Base-by-base conservation (phyloP, 768 basidiomycete species). In the Suillus discolor region DNA sequence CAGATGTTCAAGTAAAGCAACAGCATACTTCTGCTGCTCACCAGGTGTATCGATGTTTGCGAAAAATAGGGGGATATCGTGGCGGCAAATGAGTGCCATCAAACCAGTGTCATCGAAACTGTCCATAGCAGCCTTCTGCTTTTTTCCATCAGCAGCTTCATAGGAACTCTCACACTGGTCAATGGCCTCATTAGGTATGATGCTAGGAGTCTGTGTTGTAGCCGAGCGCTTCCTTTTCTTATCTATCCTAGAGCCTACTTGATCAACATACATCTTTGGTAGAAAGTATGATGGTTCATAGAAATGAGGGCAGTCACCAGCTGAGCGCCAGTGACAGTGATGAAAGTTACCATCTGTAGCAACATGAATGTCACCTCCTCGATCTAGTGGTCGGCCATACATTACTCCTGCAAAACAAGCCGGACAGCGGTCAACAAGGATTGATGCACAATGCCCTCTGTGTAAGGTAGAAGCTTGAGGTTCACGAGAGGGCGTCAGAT, bases 11-110 rank as follows among this genome's bases (percentile, higher is more conserved):
- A 83, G 65, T 0, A 81, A 69, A 0, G 79, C 70, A 5, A 82
- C 69, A 34, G 74, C 71, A 67, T 78, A 82, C 25, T 80, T 75
- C 62, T 82, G 78, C 64, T 80, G 69, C 62, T 81, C 77, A 6
- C 80, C 78, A n/a, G 79, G 72, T 1, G 79, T 71, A 64, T 79
- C 75, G 18, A 83, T 80, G 62, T 84, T 81, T 20, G 77, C 75
- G 1, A 80, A 64, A 34, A 78, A 47, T 47, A 82, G 62, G 0
- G 76, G 75, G 8, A 79, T 75, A 51, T 80, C 75, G 39, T 82
- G 81, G 0, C 74, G 62, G 65, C 81, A 82, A 1, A 80, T 76
- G 0, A 82, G 67, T 0, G 75, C 76, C 76, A 82, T 82, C 41
- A 80, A 61, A 0, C 82, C 78, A 4, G 69, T 72, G 49, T 78